These are phyloP conservation scores for Salisapilia sapeloensis DNA, from an alignment of 352 stramenopile genomes.

Conservation along the genomic window DNA sequence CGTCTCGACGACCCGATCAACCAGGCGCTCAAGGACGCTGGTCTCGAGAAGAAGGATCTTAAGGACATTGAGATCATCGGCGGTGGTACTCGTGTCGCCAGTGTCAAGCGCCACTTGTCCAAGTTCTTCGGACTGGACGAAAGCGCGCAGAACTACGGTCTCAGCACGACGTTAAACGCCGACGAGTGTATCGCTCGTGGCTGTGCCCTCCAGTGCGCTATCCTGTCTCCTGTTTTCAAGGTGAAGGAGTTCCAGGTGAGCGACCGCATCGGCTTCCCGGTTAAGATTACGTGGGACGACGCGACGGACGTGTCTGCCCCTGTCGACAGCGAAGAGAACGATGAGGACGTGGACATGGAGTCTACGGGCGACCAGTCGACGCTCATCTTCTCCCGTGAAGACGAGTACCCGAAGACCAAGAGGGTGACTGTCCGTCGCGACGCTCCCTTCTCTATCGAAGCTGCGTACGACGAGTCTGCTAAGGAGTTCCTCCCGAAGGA, in stretches of 20 bases:
- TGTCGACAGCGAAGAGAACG: slow-evolving; percentile 56
- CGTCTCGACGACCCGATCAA: slow-evolving; percentile 78
- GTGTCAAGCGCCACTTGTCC: slow-evolving; percentile 88
- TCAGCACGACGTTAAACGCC: slow-evolving; percentile 98
- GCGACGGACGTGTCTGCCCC: slow-evolving; percentile 19
- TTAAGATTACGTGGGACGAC: slow-evolving; percentile 89
- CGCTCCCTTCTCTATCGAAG: slow-evolving; percentile 86
- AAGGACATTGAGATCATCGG: slow-evolving; percentile 92
- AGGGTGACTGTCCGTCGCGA: slow-evolving; percentile 91
- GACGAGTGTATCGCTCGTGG: slow-evolving; percentile 96
- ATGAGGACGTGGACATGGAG: slow-evolving; percentile 80
- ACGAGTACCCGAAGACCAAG: slow-evolving; percentile 95
- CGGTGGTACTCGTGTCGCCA: slow-evolving; percentile 90
- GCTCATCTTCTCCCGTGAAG: slow-evolving; percentile 90
- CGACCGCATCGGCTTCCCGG: slow-evolving; percentile 82
- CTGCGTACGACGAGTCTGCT: slow-evolving; percentile 78
- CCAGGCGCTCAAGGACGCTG: slow-evolving; percentile 72
- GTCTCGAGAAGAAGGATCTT: slow-evolving; percentile 83
- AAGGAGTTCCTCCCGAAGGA: slow-evolving; percentile 40
- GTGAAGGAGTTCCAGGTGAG: slow-evolving; percentile 85
- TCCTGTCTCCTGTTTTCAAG: slow-evolving; percentile 97
- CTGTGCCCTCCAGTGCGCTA: slow-evolving; percentile 96
- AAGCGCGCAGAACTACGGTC: slow-evolving; percentile 89
- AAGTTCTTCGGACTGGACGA: slow-evolving; percentile 86
- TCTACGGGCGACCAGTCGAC: slow-evolving; percentile 70